phyloP scores from a whole-genome alignment of 768 basidiomycete species.

The Lepiota brunneoincarnata region DNA sequence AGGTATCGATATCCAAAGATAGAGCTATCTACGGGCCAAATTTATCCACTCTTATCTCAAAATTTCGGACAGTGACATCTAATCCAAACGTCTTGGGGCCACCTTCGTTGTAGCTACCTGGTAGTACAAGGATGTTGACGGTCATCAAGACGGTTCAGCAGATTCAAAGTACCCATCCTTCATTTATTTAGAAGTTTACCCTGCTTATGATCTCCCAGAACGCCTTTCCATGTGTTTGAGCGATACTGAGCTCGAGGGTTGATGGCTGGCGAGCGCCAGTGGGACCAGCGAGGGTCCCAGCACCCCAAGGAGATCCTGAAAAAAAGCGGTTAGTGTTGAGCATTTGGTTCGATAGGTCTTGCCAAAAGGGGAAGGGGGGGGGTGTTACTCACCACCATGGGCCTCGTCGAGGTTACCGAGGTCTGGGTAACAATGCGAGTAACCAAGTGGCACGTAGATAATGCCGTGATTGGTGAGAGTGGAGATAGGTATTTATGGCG shows the following conservation, averaged over 20 bases:
- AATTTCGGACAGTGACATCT: no score
- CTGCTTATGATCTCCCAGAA: slow-evolving; percentile 51
- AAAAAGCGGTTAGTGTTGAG: slow-evolving; percentile 12
- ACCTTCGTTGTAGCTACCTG: no score
- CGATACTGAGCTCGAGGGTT: slow-evolving; percentile 54
- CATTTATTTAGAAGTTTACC: slow-evolving; percentile 22
- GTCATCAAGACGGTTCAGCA: no score
- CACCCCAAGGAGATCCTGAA: slow-evolving; percentile 76
- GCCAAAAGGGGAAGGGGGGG: background rate
- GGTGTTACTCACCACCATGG: slow-evolving; percentile 48
- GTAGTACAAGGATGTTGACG: no score
- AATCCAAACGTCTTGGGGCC: no score
- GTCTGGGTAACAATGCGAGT: slow-evolving; percentile 40
- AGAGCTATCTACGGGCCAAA: no score
- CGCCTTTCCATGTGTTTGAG: slow-evolving; percentile 50
- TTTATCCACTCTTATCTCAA: no score
- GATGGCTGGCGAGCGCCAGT: slow-evolving; percentile 61
- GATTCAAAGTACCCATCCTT: background rate
- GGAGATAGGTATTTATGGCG: slow-evolving; percentile 43
- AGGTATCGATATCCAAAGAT: no score
- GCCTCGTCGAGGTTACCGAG: slow-evolving; percentile 42
- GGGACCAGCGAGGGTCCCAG: slow-evolving; percentile 60
- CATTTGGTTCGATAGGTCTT: background rate
- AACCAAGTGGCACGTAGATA: slow-evolving; percentile 69
- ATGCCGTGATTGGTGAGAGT: slow-evolving; percentile 71